Evolutionary conservation across 148 eudicot species (phyloP).

Genomic region (Fagopyrum homotropicum): DNA sequence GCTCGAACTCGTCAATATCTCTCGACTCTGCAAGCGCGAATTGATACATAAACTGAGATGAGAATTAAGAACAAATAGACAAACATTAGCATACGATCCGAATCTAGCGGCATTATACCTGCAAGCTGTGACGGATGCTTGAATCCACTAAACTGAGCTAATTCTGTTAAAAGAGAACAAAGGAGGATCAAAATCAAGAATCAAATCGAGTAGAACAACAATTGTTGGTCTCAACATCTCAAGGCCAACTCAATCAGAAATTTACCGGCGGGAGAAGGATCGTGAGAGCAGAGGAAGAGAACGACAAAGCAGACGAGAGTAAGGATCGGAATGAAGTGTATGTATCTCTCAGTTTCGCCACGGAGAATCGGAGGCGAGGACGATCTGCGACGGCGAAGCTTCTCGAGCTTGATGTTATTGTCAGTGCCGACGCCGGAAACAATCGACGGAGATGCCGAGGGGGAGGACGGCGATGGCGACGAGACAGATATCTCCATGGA

Average conservation of each 20-base stretch:
- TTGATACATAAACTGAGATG: not conserved
- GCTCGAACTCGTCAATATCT: slow-evolving; percentile 12
- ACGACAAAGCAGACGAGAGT: slow-evolving; percentile 59
- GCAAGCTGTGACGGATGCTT: slow-evolving; percentile 19
- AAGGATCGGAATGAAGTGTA: slow-evolving; percentile 68
- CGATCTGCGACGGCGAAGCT: slow-evolving; percentile 28
- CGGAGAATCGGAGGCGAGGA: slow-evolving; percentile 13
- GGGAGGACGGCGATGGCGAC: slow-evolving; percentile 20
- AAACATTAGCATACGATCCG: slow-evolving; percentile 18
- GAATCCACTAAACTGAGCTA: slow-evolving; percentile 24
- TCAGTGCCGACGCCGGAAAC: not conserved
- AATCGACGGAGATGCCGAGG: slow-evolving; percentile 3
- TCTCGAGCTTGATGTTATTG: slow-evolving; percentile 45
- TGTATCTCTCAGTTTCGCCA: slow-evolving; percentile 32
- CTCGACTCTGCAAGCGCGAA: slow-evolving; percentile 21
- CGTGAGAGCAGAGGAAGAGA: slow-evolving; percentile 71
- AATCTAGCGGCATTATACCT: slow-evolving; percentile 26
- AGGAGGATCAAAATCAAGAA: not conserved
- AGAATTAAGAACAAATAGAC: not conserved
- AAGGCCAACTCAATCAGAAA: not conserved
- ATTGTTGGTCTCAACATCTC: no score
- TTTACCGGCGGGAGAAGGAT: slow-evolving; percentile 64
- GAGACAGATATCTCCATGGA: slow-evolving; percentile 17
- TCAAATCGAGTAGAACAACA: not conserved
- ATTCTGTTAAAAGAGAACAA: slow-evolving; percentile 13